Conservation (phyloP, 192 early-diverging fungal genomes). For the Kickxella alabastrina region DNA sequence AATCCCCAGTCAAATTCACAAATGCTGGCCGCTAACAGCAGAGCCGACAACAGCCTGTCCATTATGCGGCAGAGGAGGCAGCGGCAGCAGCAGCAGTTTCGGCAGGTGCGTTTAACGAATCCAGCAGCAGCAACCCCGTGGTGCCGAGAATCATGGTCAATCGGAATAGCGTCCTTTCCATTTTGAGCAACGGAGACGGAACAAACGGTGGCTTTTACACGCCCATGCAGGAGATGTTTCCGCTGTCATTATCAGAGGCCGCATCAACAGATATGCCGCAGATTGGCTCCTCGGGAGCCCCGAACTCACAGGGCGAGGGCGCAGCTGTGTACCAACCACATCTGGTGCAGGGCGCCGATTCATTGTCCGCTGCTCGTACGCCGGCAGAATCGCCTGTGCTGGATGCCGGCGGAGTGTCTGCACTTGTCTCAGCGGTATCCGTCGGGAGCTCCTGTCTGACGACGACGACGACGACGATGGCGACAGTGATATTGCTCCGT, state of each 20-base stretch:
- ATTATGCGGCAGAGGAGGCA: background rate
- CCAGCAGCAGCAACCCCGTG: background rate
- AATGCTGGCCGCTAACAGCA: too few species aligned
- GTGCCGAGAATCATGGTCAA: background rate
- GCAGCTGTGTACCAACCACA: constrained; percentile 6
- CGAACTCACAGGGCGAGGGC: constrained; percentile 6
- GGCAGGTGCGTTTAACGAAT: background rate
- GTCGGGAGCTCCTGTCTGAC: too few species aligned
- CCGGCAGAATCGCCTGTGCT: constrained; percentile 24
- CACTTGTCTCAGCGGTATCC: too few species aligned
- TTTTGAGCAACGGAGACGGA: background rate
- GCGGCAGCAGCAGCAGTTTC: background rate
- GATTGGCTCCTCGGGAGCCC: too few species aligned
- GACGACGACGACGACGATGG: constrained; percentile 13
- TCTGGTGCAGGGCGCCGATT: constrained; percentile 25
- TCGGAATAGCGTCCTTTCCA: constrained; percentile 3
- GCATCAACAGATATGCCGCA: constrained; percentile 2
- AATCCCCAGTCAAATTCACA: too few species aligned
- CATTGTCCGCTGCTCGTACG: constrained; percentile 13
- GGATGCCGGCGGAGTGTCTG: too few species aligned
- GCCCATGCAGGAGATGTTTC: constrained; percentile 43
- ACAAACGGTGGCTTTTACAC: constrained; percentile 23
- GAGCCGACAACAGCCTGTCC: constrained; percentile 4
- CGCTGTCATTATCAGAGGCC: constrained; percentile 22
- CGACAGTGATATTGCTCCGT: constrained; percentile 46